Evolutionary conservation across 768 basidiomycete genomes (phyloP).

Genomic region (Tricholoma terreum): DNA sequence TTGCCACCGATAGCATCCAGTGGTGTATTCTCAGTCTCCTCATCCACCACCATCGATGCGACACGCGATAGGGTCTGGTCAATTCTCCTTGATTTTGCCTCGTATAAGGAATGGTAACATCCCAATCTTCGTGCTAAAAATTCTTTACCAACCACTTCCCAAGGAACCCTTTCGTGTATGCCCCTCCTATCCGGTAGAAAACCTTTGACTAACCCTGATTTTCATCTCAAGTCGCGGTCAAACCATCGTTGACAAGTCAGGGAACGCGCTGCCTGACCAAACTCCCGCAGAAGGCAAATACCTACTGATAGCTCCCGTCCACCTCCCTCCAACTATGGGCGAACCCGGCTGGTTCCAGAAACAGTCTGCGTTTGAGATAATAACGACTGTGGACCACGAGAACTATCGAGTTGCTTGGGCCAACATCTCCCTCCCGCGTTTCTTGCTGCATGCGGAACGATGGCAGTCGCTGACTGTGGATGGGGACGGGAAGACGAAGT

Average conservation of each 20-base stretch:
- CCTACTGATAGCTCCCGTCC: conserved; percentile 46
- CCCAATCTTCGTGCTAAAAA: neutral
- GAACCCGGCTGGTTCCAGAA: conserved; percentile 37
- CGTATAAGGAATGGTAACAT: conserved; percentile 59
- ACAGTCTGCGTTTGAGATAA: conserved; percentile 39
- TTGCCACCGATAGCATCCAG: conserved; percentile 38
- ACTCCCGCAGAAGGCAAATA: conserved; percentile 46
- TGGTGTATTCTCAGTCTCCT: conserved; percentile 47
- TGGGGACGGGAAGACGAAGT: conserved; percentile 53
- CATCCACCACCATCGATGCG: conserved; percentile 56
- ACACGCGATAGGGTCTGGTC: conserved; percentile 60
- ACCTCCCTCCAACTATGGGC: conserved; percentile 60
- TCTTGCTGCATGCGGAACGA: conserved; percentile 52
- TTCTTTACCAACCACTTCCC: neutral
- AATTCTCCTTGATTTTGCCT: conserved; percentile 55
- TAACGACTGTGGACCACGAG: conserved; percentile 51
- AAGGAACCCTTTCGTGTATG: conserved; percentile 71
- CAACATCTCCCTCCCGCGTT: conserved; percentile 36
- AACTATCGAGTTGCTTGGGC: conserved; percentile 59
- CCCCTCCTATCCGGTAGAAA: conserved; percentile 3
- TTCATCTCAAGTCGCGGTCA: conserved; percentile 43
- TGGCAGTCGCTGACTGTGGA: conserved; percentile 60
- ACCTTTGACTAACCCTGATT: neutral
- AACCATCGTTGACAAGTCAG: conserved; percentile 38
- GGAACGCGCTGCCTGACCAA: conserved; percentile 43